A percentile compares a stretch with the other conserved stretches of the same genome.
Evolutionary conservation across 1,284 basidiomycete species (phyloP).

Genomic region (Agaricales sp.): DNA sequence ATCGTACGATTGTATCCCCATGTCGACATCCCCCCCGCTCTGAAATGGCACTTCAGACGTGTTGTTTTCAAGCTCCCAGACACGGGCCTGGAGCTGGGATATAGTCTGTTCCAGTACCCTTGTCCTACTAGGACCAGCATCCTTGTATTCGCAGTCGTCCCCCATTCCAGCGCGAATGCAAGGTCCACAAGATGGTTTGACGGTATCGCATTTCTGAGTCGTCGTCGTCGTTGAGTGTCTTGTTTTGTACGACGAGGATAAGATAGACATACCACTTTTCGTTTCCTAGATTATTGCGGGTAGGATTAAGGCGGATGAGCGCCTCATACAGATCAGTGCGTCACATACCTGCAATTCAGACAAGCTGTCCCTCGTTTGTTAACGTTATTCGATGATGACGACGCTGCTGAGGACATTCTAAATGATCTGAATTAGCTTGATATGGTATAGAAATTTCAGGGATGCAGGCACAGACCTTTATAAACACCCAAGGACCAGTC

Average conservation of each 20-base stretch:
- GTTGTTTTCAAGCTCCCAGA: not conserved
- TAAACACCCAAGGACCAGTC: too few species aligned
- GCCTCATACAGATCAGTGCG: too few species aligned
- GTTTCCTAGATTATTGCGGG: not conserved
- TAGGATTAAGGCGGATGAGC: not conserved
- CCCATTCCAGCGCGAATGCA: not conserved
- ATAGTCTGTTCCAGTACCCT: not conserved
- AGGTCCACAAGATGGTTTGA: not conserved
- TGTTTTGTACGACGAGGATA: not conserved
- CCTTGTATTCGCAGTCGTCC: not conserved
- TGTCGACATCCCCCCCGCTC: too few species aligned
- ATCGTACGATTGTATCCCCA: too few species aligned
- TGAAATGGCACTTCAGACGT: too few species aligned
- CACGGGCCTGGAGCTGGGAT: not conserved
- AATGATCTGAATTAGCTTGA: too few species aligned
- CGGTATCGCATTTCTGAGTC: not conserved
- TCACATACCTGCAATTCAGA: not conserved
- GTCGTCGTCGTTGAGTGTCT: not conserved
- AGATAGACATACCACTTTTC: not conserved
- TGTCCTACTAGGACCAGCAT: not conserved
- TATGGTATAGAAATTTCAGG: too few species aligned
- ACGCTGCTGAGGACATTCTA: not conserved
- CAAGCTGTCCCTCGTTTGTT: not conserved
- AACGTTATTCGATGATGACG: not conserved
- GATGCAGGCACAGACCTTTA: too few species aligned